phyloP scores from a whole-genome alignment of 164 flowering plant species.

The Annona cherimola region DNA sequence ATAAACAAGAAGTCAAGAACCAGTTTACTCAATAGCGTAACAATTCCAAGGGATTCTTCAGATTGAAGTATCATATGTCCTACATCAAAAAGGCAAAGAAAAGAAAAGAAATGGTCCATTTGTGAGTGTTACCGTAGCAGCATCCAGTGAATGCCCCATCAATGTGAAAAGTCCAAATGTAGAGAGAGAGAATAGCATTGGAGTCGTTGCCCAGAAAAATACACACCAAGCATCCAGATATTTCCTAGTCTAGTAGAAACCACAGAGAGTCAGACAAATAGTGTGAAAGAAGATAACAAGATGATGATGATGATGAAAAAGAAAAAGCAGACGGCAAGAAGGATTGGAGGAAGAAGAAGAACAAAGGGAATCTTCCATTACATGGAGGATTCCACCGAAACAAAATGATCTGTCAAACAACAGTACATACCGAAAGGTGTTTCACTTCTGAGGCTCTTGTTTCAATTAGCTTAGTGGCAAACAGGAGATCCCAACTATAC shows the following conservation, averaged over 20 bases:
- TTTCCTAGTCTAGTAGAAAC: constrained; percentile 65
- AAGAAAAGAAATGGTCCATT: background rate
- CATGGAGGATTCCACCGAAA: background rate
- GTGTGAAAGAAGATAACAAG: no score
- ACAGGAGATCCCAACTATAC: constrained; percentile 91
- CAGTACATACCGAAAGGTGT: constrained; percentile 62
- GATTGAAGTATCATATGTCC: background rate
- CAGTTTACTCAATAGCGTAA: constrained; percentile 5
- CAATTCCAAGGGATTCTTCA: background rate
- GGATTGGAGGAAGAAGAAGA: background rate
- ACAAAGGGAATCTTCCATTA: background rate
- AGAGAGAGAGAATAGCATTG: constrained; percentile 83
- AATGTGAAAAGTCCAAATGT: constrained; percentile 84
- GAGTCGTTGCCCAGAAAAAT: constrained; percentile 99
- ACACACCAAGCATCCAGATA: constrained; percentile 99
- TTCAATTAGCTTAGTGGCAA: constrained; percentile 67
- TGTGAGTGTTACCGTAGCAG: constrained; percentile 64
- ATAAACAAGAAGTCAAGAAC: constrained; percentile 7
- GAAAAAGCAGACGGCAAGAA: no score
- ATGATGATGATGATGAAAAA: no score
- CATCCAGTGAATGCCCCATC: constrained; percentile 82
- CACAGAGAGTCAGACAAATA: background rate
- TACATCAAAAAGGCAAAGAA: no score
- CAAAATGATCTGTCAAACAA: background rate
- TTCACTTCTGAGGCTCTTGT: constrained; percentile 77